A percentile compares a stretch with the other conserved stretches of the same genome.
Evolutionary conservation across 148 eudicot species (phyloP).

Genomic region (Cornus controversa): DNA sequence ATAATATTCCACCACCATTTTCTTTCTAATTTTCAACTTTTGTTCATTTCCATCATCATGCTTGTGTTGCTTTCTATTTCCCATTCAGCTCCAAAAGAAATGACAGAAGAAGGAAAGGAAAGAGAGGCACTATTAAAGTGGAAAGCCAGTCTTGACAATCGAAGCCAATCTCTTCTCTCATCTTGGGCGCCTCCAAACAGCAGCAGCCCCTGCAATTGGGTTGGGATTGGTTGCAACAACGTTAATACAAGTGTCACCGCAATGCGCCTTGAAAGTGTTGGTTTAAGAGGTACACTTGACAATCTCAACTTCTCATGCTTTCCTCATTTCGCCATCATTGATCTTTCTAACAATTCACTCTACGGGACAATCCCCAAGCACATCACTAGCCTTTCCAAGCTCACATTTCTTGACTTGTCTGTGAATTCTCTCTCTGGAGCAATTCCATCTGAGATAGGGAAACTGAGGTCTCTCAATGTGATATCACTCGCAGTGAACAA

Average conservation of each 20-base stretch:
- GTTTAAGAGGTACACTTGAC: constrained; percentile 17
- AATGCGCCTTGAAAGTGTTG: not conserved
- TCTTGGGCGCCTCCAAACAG: constrained; percentile 11
- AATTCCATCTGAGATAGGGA: constrained; percentile 9
- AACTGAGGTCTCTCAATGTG: not conserved
- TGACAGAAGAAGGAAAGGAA: not conserved
- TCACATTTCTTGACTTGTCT: constrained; percentile 6
- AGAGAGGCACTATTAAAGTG: constrained; percentile 14
- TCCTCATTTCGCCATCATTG: not conserved
- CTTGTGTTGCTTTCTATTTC: not conserved
- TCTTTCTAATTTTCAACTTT: too few species aligned
- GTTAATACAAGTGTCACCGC: not conserved
- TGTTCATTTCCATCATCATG: too few species aligned
- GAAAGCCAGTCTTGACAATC: constrained; percentile 12
- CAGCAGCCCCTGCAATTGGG: not conserved
- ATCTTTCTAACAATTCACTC: constrained; percentile 5
- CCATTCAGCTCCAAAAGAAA: not conserved
- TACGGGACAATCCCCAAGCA: constrained; percentile 8
- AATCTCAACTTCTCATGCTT: constrained; percentile 18
- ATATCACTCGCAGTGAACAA: not conserved
- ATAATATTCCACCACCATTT: too few species aligned
- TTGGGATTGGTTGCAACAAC: constrained; percentile 8
- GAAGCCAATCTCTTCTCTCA: constrained; percentile 3
- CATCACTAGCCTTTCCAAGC: not conserved
- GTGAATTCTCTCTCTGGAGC: not conserved